Evolutionary conservation across 2,329 filamentous ascomycete genomes (phyloP), one percentile per base, ranked within the genome.

Genomic region (Venturia pyrina): DNA sequence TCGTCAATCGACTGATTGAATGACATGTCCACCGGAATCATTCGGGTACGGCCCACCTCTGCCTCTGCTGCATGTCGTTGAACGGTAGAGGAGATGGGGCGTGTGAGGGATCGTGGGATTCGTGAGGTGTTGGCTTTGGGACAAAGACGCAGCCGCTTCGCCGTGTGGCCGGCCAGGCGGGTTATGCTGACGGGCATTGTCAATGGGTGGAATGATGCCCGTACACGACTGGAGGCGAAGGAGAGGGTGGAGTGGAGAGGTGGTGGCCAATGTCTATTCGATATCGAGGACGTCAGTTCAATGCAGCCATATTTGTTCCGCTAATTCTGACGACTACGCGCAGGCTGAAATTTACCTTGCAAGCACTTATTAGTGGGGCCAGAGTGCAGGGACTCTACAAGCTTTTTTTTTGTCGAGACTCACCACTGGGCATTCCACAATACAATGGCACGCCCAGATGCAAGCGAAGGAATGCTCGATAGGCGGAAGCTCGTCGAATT

Each of bases 401-500:
- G 10, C 19, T 48, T 50, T 57, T 57, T 34, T 32, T 57, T 13
- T 2, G 24, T 24, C 19, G 21, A 8, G 48, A 53, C 48, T 24
- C 21, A 15, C 2, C 50, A 3, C 24, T 32, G 28, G 8, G 13
- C 53, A 37, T 13, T 19, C 11, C 28, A 59, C 32, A 59, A 59
- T 37, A 53, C 53, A 59, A 59, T 59, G 70, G 85, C 84, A 19
- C 28, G 28, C 28, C 53, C 53, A 69, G 32, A 37, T 59, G 53
- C 28, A 37, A 59, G 32, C 7, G 53, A 59, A 19, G 53, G 53
- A 19, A 85, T 88, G 76, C 76, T 86, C 65, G 81, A 86, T 70
- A 78, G 80, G 72, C 84, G 89, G 69, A 88, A 85, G 90, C 89
- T 90, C 71, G 88, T 99, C 73, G 87, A 88, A 71, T 87, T 99